Base-by-base conservation (phyloP, 768 basidiomycete species). In the Amanita rubescens region DNA sequence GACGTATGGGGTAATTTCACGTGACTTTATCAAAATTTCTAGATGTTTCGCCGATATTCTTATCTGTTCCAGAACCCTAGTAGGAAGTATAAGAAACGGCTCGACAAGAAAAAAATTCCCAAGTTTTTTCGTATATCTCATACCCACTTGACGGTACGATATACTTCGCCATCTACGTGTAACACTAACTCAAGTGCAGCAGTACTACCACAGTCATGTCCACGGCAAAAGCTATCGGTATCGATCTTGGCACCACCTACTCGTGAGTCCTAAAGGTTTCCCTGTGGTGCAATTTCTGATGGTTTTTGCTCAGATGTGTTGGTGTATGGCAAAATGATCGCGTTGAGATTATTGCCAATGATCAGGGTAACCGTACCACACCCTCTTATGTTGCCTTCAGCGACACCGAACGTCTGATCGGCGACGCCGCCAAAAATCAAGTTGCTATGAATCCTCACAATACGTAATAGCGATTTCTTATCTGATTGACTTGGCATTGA, bases 241-340 rank as follows among this genome's bases (percentile, higher is more conserved):
- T 92, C 66, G 89, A 92, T 79, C 78, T 91, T 61, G 88, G 88
- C 63, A 95, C 94, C 57, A 96, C 94, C 49, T 91, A 91, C 79
- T 91, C 89, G 88, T 90, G 67, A 60, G 87, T 78, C 10, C 17
- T 49, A 43, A 51, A 22, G 27, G 11, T 32, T 27, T 32, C 15
- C 11, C 3, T 38, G 19, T 25, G 19, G 60, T 44, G 53, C 53
- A 42, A 56, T 41, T 45, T 41, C 54, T 57, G 34, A 33, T 53
- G 34, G 53, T 57, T 56, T 59, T 45, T 65, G 51, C 55, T 25
- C 68, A 94, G 90, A n/a, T 97, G 94, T 72, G 95, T 97, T 64
- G 95, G 90, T 80, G 94, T 98, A 58, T 98, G 94, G 94, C 91
- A 94, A 80, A 94, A 96, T 66, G 95, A 98, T 77, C 90, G 94